Base-by-base conservation (phyloP, 176 grass and related monocot species). In the Tillandsia leiboldiana region DNA sequence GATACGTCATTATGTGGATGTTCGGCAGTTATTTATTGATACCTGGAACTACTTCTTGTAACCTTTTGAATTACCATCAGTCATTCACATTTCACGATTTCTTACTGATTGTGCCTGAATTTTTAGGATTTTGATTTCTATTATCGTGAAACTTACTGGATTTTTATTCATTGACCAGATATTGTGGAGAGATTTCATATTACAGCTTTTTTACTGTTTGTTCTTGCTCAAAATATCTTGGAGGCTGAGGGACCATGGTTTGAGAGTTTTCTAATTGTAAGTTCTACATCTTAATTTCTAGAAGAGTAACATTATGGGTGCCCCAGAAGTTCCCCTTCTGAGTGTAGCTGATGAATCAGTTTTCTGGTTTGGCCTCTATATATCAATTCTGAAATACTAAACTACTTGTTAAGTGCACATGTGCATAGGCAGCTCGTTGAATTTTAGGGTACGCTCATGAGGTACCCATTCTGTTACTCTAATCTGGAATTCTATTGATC, bases 211-310 rank as follows among this genome's bases (percentile, higher is more conserved):
- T 67, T 99, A 67, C 52, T 93, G 50, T 99, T 97, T 83, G 94
- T 97, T 67, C 80, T 97, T 70, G 86, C 94, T 82, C 89, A 97
- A 82, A 97, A 97, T 92, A 87, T 97, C 42, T 79, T 97, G 79
- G 94, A 97, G 91, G 94, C 94, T 62, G 94, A 97, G 73, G 94
- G 84, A 51, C 84, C 84, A 63, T 97, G 89, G 89, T 90, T 93
- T 74, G 71, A 85, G 42, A 90, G 82, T 79, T 97, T 97, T 82
- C 42, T 92, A 75, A 49, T 62, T 57, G 94, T 97, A 93, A 88
- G 92, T 75, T 81, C 12, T 69, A 53, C 1, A 14, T 63, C 72
- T 71, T 24, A 12, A 28, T 49, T 77, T 17, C 9, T 50, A 51
- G 58, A 62, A 65, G n/a, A 28, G 33, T 42, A 42, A 7, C 33